Base-by-base conservation (phyloP, 225 moss, liverwort and hornwort species). In the Bryoerythrophyllum caledonicum region DNA sequence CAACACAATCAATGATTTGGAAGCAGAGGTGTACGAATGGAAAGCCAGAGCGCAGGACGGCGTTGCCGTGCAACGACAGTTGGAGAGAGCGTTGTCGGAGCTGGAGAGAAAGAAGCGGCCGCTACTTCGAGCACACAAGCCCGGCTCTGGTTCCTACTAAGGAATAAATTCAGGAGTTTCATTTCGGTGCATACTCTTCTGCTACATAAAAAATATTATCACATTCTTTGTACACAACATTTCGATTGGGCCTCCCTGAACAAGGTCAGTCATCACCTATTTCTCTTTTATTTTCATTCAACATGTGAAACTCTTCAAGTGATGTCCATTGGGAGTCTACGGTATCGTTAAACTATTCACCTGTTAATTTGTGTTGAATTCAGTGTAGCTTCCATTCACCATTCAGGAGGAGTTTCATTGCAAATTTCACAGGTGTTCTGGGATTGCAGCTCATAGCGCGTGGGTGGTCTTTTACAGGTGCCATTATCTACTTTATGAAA, bases 31-130 rank as follows among this genome's bases (percentile, higher is more conserved):
- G 62, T 72, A 80, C 73, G 83, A 83, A 68, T 83, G 83, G 83
- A 83, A 83, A 79, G 76, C 79, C 30, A 73, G 80, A 73, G 80
- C 83, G 11, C 83, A 83, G 69, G 83, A 83, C 38, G 63, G 79
- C 20, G 30, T 76, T 23, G 68, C 69, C 27, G 68, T 63, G 58
- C 80, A 80, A 73, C 83, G 67, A 21, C 76, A 80, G 63, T 57
- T 83, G 73, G 76, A 80, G 61, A 73, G 76, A 76, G 73, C 80
- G 20, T 44, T 83, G 14, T 60, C 71, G 17, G 83, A 83, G 72
- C 25, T 83, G 76, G 83, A 83, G 80, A 76, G 68, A 69, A 83
- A 83, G 72, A 76, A 73, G 80, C 80, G 72, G 64, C 80, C 73
- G 52, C 58, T 73, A 57, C 80, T 80, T 52, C 73, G 73, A 60